Percentiles rank a stretch among this genome's conserved stretches.
Conservation (phyloP, 139 green algal genomes). For the Volvox reticuliferus region DNA sequence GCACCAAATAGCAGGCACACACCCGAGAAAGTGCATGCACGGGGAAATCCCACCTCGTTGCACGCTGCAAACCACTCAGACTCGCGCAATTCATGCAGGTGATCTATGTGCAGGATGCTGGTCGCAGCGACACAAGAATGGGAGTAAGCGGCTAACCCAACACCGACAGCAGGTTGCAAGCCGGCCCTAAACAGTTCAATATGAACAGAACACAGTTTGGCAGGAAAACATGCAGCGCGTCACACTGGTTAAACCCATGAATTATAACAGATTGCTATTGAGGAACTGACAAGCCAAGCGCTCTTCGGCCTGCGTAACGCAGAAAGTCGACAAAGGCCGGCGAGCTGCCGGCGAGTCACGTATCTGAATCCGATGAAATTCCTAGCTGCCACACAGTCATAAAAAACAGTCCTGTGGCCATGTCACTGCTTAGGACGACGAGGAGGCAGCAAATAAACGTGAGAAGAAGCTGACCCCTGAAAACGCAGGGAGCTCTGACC, state of each 20-base stretch:
- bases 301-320: no score
- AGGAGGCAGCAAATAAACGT: background rate
- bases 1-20: constrained; percentile 31
- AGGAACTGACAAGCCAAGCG: background rate
- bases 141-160: no score
- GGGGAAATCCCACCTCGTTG: background rate
- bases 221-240: background rate
- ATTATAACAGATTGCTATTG: background rate
- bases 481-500: background rate
- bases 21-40: background rate
- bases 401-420: background rate
- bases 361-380: no score
- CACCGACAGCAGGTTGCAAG: no score
- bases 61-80: background rate
- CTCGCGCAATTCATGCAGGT: no score
- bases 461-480: background rate
- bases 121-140: no score
- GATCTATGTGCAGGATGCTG: no score
- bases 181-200: background rate
- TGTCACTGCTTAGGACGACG: background rate
- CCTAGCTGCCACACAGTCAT: background rate
- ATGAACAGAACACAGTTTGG: background rate
- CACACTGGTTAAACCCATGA: background rate
- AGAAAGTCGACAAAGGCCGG: no score
- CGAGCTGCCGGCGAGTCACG: no score